Base-by-base conservation (phyloP, 2,329 filamentous ascomycete species). In the Clarireedia paspali region DNA sequence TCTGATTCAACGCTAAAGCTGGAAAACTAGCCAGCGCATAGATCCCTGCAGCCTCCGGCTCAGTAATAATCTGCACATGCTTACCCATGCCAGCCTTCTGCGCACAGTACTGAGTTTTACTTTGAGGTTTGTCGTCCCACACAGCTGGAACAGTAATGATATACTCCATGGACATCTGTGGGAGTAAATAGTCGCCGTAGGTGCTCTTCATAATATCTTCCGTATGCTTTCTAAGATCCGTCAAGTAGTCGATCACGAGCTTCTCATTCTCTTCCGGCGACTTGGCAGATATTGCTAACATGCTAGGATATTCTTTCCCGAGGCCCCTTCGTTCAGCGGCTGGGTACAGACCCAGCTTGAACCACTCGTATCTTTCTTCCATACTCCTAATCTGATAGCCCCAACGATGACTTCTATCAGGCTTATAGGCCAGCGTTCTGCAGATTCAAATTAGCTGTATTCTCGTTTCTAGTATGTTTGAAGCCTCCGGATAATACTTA, bases 131-230 rank as follows among this genome's bases (percentile, higher is more conserved):
- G 14, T 52, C 50, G 17, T 38, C 34, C 50, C 50, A 52, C 23
- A 52, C 50, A 7, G 50, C 50, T 4, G 50, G 50, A 5, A 52
- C 50, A 14, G 50, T 52, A 9, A 52, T 27, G 39, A 52, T 52
- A 20, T 52, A 52, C 24, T 52, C 50, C 7, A 23, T 44, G 6
- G 50, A 47, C 12, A 47, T 47, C 6, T 17, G 26, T 30, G 45
- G 14, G 4, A 47, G 30, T 6, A 47, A 15, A 27, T 7, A 24
- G 15, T 15, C 10, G 17, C 24, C 26, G 3, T 47, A 47, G 3
- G 45, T 47, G 14, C 12, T 47, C 5, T 15, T 27, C 45, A 47
- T 47, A 17, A 6, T 30, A 14, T 15, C 30, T 15, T 47, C 45
- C 7, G 45, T 5, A 47, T 47, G 45, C 24, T 30, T 47, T 10